Base-by-base conservation (phyloP, 305 asterid species). In the Fraxinus latifolia region DNA sequence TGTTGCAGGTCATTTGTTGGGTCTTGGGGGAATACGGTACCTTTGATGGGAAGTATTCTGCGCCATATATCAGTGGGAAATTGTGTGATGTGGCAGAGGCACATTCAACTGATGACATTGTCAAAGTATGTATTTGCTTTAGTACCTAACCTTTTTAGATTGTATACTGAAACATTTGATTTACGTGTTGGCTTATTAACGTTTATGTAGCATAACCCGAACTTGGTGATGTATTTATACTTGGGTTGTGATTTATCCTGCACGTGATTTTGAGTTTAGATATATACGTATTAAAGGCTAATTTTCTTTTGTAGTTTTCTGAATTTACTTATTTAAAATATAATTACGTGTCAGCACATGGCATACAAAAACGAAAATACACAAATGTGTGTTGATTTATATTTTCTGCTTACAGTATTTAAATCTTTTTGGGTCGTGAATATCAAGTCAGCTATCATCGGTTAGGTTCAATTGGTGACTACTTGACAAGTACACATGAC, bases 21-120 rank as follows among this genome's bases (percentile, higher is more conserved):
- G 97, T 96, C 81, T 86, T 94, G 86, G 99, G 99, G 73, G 99
- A 96, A 91, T 94, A 94, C 83, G 98, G 97, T 82, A 91, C 97
- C 82, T 95, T 94, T 77, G 97, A 90, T 89, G 97, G 97, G 74
- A 96, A 93, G 85, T 90, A 91, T 85, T 92, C 98, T 80, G 97
- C 99, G 78, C 90, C 98, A 47, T 93, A 96, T 89, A 91, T 94
- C 78, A 91, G 90, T 77, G 98, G 99, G 81, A 96, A 93, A 87
- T 88, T 96, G 86, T 90, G 94, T 87, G 98, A 94, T 83, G 91
- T 88, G 80, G 97, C 98, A 62, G 99, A 94, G 88, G 97, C 97
- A 65, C 97, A 96, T 88, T 89, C 95, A 58, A 88, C 92, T 50
- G 98, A 96, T 89, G 97, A 94, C 84, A 85, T 87, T 34, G 97